Base-by-base conservation (phyloP, 1,284 basidiomycete species). In the Thecaphora thlaspeos region DNA sequence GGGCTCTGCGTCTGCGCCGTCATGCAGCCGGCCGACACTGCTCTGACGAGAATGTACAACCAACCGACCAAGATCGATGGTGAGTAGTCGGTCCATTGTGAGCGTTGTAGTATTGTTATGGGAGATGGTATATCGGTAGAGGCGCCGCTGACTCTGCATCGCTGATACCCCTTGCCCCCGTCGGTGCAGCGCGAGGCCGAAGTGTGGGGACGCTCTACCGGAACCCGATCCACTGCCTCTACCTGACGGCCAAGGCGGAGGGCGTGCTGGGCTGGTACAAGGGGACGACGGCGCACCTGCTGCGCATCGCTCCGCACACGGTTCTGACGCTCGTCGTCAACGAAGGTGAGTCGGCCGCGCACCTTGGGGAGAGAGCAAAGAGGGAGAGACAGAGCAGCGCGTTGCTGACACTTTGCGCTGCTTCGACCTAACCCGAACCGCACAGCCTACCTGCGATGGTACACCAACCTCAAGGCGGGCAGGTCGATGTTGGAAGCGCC, bases 11-110 rank as follows among this genome's bases (percentile, higher is more conserved):
- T 97, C 41, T 79, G 77, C 44, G 68, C 73, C 1, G 78, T 80
- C 22, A 81, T 81, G 80, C 80, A 81, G 69, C 80, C 80, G 12
- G 79, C 79, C n/a, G 79, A 80, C 55, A 80, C 79, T 21, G 88
- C 90, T 41, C 80, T 97, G 47, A 97, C 94, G 9, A 84, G 94
- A 55, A 88, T 97, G 85, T 98, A 97, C 80, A 97, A 97, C 76
- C 93, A 82, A 76, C 71, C 80, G n/a, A 75, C 78, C 2, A 71
- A 70, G 36, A 65, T 79, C 48, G 69, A 76, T 28, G 73, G 71
- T 17, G 48, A 94, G 82, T 89, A 21, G 7, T n/a, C 37, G 7
- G n/a, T n/a, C n/a, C n/a, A n/a, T n/a, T n/a, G n/a, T n/a, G n/a
- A n/a, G n/a, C n/a, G n/a, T n/a, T n/a, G n/a, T n/a, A n/a, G n/a